These are phyloP conservation scores for Paramyrothecium sp. DNA, from an alignment of 2,329 filamentous ascomycete species.

Conservation along the genomic window DNA sequence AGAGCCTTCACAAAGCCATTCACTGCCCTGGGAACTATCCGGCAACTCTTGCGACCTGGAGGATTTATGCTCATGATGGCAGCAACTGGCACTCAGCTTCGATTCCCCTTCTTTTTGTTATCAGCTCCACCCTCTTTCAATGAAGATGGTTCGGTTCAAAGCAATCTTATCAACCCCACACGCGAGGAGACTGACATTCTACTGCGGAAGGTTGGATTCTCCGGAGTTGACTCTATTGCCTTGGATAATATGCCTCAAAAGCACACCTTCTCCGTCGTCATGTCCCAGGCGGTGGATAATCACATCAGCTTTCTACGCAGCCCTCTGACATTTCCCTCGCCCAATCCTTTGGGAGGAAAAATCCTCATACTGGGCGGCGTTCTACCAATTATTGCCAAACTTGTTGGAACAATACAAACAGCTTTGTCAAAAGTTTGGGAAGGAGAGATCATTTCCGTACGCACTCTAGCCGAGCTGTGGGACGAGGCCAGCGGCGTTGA, in stretches of 20 bases:
- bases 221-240: constrained; percentile 5
- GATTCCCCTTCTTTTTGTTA: background rate
- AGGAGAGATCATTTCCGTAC: background rate
- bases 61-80: background rate
- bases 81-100: background rate
- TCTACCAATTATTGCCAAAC: background rate
- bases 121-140: background rate
- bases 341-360: background rate
- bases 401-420: background rate
- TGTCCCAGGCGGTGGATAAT: constrained; percentile 13
- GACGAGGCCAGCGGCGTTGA: constrained; percentile 1
- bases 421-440: background rate
- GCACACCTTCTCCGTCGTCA: constrained; percentile 16
- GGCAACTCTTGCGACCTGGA: background rate
- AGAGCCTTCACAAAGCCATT: background rate
- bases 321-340: background rate
- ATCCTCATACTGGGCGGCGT: background rate
- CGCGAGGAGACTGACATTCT: constrained; percentile 3
- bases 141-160: background rate
- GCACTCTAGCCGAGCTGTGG: background rate
- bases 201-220: constrained; percentile 4
- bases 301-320: constrained; percentile 1
- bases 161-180: background rate
- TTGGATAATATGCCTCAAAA: background rate
- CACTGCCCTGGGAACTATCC: background rate